Evolutionary conservation across 31 red algal genomes (phyloP).

Genomic region (Asparagopsis taxiformis): DNA sequence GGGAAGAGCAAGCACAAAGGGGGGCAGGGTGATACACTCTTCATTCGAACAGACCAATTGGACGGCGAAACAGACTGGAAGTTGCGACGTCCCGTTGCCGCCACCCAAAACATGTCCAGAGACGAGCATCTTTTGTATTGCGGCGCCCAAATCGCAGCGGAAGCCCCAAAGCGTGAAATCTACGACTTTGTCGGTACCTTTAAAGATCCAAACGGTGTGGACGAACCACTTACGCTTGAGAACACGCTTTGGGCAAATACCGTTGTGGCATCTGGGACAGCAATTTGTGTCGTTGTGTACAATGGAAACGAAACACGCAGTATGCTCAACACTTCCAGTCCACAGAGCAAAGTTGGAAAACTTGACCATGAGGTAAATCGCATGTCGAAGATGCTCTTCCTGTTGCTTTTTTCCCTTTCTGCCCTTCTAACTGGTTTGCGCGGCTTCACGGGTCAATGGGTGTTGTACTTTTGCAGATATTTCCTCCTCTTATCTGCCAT

Average conservation of each 20-base stretch:
- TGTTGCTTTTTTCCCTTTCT: conserved; percentile 73
- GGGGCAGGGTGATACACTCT: conserved; percentile 68
- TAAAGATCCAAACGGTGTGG: conserved; percentile 46
- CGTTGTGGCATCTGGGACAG: conserved; percentile 86
- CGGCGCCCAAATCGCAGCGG: conserved; percentile 60
- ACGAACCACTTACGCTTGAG: conserved; percentile 82
- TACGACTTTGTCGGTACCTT: conserved; percentile 95
- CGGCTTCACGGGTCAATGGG: conserved; percentile 76
- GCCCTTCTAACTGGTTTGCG: conserved; percentile 77
- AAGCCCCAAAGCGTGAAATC: conserved; percentile 86
- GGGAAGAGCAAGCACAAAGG: conserved; percentile 6
- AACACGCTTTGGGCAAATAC: conserved; percentile 98
- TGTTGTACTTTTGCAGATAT: conserved; percentile 92
- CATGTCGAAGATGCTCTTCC: conserved; percentile 92
- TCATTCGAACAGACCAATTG: conserved; percentile 97
- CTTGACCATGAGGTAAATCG: conserved; percentile 92
- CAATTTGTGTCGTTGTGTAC: conserved; percentile 85
- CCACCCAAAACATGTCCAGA: conserved; percentile 56
- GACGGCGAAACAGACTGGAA: conserved; percentile 99
- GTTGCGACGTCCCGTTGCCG: conserved; percentile 81
- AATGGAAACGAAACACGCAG: conserved; percentile 83
- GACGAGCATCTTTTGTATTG: conserved; percentile 64
- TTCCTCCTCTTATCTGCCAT: conserved; percentile 91
- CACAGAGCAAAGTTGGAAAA: conserved; percentile 90
- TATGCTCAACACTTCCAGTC: conserved; percentile 76